Evolutionary conservation across 78 protist genomes (phyloP), one percentile per base, ranked within the genome.

Genomic region (Polysphondylium violaceum): DNA sequence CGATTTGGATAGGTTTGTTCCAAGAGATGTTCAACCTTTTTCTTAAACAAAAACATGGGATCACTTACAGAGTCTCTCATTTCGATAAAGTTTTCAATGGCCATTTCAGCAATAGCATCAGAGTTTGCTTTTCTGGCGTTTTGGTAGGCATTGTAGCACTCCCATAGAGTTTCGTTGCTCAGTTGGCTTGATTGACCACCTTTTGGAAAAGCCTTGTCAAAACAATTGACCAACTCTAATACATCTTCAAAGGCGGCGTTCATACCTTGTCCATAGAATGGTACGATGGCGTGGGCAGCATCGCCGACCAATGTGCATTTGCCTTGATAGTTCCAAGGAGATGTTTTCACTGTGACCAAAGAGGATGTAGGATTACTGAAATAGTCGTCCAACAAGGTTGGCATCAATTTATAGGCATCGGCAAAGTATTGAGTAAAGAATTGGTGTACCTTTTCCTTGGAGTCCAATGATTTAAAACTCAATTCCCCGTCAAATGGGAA

Each of bases 211-310:
- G 29, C 1, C 5, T 21, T 19, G 0, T 25, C 14, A 1, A 83
- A 38, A 27, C 79, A 65, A 29, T 53, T 35, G 17, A 41, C 7
- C 23, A 81, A 50, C 5, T 94, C 95, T 31, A 95, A 61, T 11
- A 79, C 27, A 53, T 83, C 94, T 38, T 95, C 94, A 33, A 97
- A 89, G 1, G 90, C 95, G 2, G 95, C 88, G 85, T 96, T 97
- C 96, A 94, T 94, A 41, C 99, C 99, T 64, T 97, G 98, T 11
- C 99, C 99, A 65, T 78, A 95, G 92, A 98, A 98, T 36, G 99
- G 99, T 16, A 97, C 97, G 21, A 98, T 94, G 16, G 98, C 98
- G 56, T 98, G 99, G 12, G 99, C 97, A 27, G 98, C 95, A 64
- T 98, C 99, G 23, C 95, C 95, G 7, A 96, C 47, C 1, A 96